Conservation (phyloP, 2,329 filamentous ascomycete genomes). For the Trichoderma polysporum region DNA sequence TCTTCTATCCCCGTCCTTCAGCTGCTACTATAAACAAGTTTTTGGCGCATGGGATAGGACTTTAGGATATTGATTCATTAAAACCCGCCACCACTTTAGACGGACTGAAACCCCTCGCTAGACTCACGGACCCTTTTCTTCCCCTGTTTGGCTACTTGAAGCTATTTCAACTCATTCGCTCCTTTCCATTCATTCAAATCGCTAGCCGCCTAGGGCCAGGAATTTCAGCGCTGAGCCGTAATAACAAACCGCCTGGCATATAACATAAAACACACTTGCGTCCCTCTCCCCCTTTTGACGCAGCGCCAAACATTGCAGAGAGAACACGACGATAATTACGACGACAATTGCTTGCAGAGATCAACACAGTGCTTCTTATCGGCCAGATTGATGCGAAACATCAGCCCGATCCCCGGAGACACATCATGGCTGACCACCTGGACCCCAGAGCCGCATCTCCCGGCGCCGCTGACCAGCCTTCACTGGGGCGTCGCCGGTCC, state of each 20-base stretch:
- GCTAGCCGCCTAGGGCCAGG: slow-evolving; percentile 1
- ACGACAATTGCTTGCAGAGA: neutral
- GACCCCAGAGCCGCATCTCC: slow-evolving; percentile 28
- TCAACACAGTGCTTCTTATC: slow-evolving; percentile 4
- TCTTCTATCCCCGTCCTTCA: neutral
- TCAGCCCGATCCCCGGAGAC: neutral
- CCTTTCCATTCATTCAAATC: slow-evolving; percentile 15
- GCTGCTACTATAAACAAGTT: neutral
- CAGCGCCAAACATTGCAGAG: neutral
- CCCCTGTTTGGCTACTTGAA: slow-evolving; percentile 2
- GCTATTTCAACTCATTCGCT: slow-evolving; percentile 17
- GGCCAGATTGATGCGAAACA: neutral
- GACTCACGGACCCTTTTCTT: slow-evolving; percentile 19
- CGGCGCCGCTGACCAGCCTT: slow-evolving; percentile 24
- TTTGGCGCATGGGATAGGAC: neutral
- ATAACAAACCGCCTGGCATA: neutral
- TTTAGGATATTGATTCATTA: neutral
- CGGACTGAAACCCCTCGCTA: slow-evolving; percentile 18
- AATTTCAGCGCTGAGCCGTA: neutral
- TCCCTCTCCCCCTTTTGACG: slow-evolving; percentile 10
- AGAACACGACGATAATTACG: neutral
- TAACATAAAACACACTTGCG: slow-evolving; percentile 16
- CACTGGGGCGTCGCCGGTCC: slow-evolving; percentile 34
- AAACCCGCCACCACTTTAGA: slow-evolving; percentile 12
- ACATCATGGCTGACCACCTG: slow-evolving; percentile 33